Evolutionary conservation across 805 yeast genomes (phyloP), one percentile per base, ranked within the genome.

Genomic region (Suhomyces faveliae): DNA sequence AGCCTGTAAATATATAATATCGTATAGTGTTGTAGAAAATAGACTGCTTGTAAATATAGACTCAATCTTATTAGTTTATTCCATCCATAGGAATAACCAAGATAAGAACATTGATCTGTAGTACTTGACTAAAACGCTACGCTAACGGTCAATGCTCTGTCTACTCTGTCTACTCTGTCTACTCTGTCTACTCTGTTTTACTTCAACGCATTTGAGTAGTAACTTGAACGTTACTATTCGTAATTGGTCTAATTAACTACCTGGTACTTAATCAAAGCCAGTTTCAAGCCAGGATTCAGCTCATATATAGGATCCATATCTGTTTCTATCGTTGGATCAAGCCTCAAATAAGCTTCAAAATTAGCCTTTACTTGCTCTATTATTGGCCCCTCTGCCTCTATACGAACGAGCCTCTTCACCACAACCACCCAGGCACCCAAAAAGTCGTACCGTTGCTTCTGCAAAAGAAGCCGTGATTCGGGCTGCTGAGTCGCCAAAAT

Each of bases 361-460:
- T 33, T 33, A 15, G n/a, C 21, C 17, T 17, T 33, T 3, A 33
- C 6, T 17, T 33, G 37, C 21, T 33, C 21, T 15, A 33, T 33
- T 8, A 33, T 33, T 17, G 19, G 21, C 8, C 37, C 21, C n/a
- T 33, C 19, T n/a, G 24, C 25, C 7, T 35, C 39, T 15, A 22
- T 20, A 1, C 39, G 22, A 7, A 33, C 11, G 3, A 43, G 39
- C 20, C 64, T 46, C 29, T 50, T 51, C 20, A 46, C 21, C 17
- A 63, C 30, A 5, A 70, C 58, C 3, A 58, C 49, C 77, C 77
- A 73, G 3, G 67, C 57, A 2, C 65, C 76, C 35, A 72, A 37
- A 6, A 69, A 59, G 48, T 73, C 77, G 46, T 56, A 65, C 43
- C 55, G 57, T 53, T 70, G 70, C 15, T 52, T 55, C 21, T 57